A percentile compares a stretch with the other conserved stretches of the same genome.
These are phyloP conservation scores for Iberis amara DNA, from an alignment of 441 rosid genomes.

Conservation along the genomic window DNA sequence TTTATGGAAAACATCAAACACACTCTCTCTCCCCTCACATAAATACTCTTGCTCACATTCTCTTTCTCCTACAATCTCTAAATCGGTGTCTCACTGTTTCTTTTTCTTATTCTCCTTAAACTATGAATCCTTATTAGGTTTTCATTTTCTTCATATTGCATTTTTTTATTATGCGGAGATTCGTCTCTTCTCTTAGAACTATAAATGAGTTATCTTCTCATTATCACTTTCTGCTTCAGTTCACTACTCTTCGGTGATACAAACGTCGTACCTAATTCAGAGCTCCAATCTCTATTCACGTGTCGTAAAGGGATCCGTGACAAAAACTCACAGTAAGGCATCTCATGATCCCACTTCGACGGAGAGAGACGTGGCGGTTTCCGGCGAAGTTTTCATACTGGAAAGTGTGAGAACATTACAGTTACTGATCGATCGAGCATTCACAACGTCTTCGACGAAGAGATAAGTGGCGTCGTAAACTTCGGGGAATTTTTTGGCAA, in stretches of 20 bases:
- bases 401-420: slow-evolving; percentile 82
- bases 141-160: not conserved
- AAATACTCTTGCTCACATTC: too few relatives aligned
- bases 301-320: slow-evolving; percentile 70
- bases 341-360: slow-evolving; percentile 32
- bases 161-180: not conserved
- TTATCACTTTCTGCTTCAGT: slow-evolving; percentile 27
- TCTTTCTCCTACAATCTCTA: slow-evolving; percentile 9
- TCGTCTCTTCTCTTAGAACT: not conserved
- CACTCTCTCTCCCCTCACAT: too few relatives aligned
- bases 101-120: not conserved
- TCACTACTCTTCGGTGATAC: slow-evolving; percentile 21
- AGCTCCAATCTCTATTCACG: slow-evolving; percentile 65
- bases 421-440: slow-evolving; percentile 74
- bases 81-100: slow-evolving; percentile 17
- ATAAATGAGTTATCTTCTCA: slow-evolving; percentile 47
- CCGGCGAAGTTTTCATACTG: slow-evolving; percentile 47
- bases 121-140: slow-evolving; percentile 25
- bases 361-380: slow-evolving; percentile 28
- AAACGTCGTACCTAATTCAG: slow-evolving; percentile 39
- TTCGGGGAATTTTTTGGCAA: slow-evolving; percentile 86
- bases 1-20: too few relatives aligned
- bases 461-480: slow-evolving; percentile 77
- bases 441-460: slow-evolving; percentile 51
- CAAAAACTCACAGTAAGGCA: slow-evolving; percentile 41